These are phyloP conservation scores for Aspergillus costaricaensis DNA, from an alignment of 2,329 filamentous ascomycete species.

Conservation along the genomic window DNA sequence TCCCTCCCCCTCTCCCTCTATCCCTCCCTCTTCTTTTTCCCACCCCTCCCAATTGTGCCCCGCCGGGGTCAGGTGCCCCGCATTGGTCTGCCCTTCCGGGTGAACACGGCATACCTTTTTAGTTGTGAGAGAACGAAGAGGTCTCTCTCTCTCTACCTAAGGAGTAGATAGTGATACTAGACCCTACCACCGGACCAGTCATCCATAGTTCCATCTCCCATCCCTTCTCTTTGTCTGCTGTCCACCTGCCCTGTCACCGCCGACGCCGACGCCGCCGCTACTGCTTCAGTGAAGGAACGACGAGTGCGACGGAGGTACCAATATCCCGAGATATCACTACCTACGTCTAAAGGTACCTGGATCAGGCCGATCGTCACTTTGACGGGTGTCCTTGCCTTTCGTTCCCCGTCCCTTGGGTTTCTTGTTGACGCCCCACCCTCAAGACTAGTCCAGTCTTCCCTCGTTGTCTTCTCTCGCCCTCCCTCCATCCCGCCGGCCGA, in stretches of 20 bases:
- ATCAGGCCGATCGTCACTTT: conserved; percentile 3
- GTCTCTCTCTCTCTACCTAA: not conserved
- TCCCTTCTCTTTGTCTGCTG: not conserved
- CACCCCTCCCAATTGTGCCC: conserved; percentile 2
- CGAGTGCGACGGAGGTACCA: not conserved
- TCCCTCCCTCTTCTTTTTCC: conserved; percentile 6
- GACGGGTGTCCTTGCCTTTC: not conserved
- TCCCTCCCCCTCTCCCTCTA: not conserved
- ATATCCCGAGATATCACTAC: not conserved
- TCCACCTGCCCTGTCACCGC: not conserved
- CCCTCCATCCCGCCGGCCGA: not conserved
- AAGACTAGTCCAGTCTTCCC: not conserved
- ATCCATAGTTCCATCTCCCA: too few species aligned
- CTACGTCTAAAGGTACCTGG: not conserved
- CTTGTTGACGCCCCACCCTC: not conserved
- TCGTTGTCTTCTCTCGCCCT: not conserved
- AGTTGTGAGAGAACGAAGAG: not conserved
- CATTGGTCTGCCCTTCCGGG: conserved; percentile 10
- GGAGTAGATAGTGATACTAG: not conserved
- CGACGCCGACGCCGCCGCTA: too few species aligned
- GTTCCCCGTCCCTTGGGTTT: not conserved
- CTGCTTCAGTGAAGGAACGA: not conserved
- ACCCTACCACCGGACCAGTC: not conserved
- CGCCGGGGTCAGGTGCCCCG: conserved; percentile 10
- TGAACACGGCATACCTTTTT: conserved; percentile 2